Conservation (phyloP, 129 eudicot species). For the Daucus carota region DNA sequence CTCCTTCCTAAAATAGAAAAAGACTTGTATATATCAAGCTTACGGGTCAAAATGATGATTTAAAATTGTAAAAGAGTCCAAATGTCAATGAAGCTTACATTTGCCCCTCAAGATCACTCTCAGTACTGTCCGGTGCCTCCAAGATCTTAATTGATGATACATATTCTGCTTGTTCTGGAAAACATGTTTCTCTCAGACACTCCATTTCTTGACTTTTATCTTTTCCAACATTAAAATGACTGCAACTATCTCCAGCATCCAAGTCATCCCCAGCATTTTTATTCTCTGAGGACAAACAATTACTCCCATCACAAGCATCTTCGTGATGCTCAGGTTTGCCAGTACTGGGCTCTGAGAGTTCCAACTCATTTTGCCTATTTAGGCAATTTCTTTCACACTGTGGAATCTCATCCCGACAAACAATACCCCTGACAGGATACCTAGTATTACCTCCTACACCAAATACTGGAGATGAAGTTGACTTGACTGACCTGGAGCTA, state of each 20-base stretch:
- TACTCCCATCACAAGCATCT: slow-evolving; percentile 22
- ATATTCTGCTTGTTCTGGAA: slow-evolving; percentile 32
- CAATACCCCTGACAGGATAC: slow-evolving; percentile 11
- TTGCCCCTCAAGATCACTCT: slow-evolving; percentile 13
- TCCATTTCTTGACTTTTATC: slow-evolving; percentile 32
- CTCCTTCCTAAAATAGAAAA: slow-evolving; percentile 13
- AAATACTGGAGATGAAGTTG: slow-evolving; percentile 8
- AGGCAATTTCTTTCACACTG: slow-evolving; percentile 22
- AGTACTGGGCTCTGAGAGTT: slow-evolving; percentile 15
- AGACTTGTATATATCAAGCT: neutral
- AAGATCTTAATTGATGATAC: slow-evolving; percentile 26
- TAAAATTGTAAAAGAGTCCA: neutral
- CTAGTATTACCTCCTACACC: slow-evolving; percentile 12
- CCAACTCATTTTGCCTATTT: slow-evolving; percentile 18
- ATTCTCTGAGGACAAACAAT: slow-evolving; percentile 34
- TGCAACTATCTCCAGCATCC: slow-evolving; percentile 25
- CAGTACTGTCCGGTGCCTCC: slow-evolving; percentile 26
- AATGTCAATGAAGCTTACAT: slow-evolving; percentile 19
- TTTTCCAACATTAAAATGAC: slow-evolving; percentile 24
- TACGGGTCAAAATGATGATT: neutral
- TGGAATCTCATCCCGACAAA: slow-evolving; percentile 16
- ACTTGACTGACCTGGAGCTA: slow-evolving; percentile 4
- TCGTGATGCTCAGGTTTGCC: slow-evolving; percentile 25
- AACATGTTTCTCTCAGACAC: slow-evolving; percentile 12
- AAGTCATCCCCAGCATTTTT: slow-evolving; percentile 12